A percentile compares a stretch with the other conserved stretches of the same genome.
Evolutionary conservation across 2,329 filamentous ascomycete genomes (phyloP).

Genomic region (Alternaria sp.): DNA sequence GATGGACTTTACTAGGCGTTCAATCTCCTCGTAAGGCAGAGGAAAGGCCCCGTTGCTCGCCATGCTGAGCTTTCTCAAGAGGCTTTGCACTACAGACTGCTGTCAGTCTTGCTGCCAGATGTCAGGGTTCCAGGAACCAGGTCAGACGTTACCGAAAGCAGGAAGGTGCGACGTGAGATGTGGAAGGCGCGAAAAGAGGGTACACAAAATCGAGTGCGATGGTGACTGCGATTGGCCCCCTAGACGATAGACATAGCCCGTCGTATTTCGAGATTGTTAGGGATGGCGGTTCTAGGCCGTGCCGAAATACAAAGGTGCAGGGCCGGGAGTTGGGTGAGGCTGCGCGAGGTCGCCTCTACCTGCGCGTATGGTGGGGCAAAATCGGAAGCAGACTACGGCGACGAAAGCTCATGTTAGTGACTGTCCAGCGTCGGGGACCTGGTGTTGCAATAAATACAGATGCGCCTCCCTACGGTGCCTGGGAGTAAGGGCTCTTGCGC

Average conservation of each 20-base stretch:
- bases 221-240: background rate
- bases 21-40: constrained; percentile 43
- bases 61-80: constrained; percentile 21
- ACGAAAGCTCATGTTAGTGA: constrained; percentile 22
- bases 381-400: constrained; percentile 3
- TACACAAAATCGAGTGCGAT: background rate
- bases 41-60: constrained; percentile 29
- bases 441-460: background rate
- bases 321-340: background rate
- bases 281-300: background rate
- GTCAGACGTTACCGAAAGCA: background rate
- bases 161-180: constrained; percentile 4
- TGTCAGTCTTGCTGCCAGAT: background rate
- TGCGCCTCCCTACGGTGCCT: background rate
- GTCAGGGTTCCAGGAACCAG: constrained; percentile 1
- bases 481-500: background rate
- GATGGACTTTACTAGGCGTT: constrained; percentile 57
- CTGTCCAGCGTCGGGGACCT: background rate
- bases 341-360: constrained; percentile 15
- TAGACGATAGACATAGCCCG: background rate
- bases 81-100: background rate
- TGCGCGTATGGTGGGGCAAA: constrained; percentile 18
- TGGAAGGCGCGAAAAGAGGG: background rate
- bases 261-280: background rate
- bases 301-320: background rate